Base-by-base conservation (phyloP, 768 basidiomycete species). In the Mycena olivaceomarginata region DNA sequence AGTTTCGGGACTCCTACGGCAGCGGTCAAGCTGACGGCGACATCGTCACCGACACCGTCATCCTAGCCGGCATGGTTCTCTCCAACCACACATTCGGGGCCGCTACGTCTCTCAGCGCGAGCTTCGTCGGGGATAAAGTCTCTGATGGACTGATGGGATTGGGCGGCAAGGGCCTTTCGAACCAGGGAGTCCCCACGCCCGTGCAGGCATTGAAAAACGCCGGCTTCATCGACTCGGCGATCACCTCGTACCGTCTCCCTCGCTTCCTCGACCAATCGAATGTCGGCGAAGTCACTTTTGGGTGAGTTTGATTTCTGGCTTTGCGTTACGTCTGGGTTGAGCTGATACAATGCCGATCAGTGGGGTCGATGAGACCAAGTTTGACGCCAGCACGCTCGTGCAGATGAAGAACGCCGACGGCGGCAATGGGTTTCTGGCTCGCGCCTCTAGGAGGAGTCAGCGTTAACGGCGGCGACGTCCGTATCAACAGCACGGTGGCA, bases 251-350 rank as follows among this genome's bases (percentile, higher is more conserved):
- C 88, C 93, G 93, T 81, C 90, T 95, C 64, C 88, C 93, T 2
- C 92, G 94, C 72, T 82, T 93, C 43, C 84, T 89, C 15, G 92
- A 93, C 80, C 82, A 87, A 74, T 81, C 83, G 72, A 90, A 90
- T 80, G 90, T 92, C 77, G 93, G 93, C 40, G 86, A 93, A 85
- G 89, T 97, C 70, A 96, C 95, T 7, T 95, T 97, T 78, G 96
- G 96, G 88, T 89, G 62, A 40, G 84, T 76, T 48, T 59, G 37
- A 22, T 45, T 25, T 77, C 11, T 12, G n/a, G n/a, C n/a, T n/a
- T n/a, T n/a, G 25, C n/a, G n/a, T 66, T 22, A 5, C 20, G 22
- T 25, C 31, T 53, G 46, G 16, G n/a, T 46, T 11, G 41, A 10
- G 10, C n/a, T 63, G 4, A 73, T 22, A 12, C 53, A 16, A 45